Percentiles rank a stretch among this genome's conserved stretches.
phyloP scores from a whole-genome alignment of 805 yeast genomes.

The Millerozyma acaciae region DNA sequence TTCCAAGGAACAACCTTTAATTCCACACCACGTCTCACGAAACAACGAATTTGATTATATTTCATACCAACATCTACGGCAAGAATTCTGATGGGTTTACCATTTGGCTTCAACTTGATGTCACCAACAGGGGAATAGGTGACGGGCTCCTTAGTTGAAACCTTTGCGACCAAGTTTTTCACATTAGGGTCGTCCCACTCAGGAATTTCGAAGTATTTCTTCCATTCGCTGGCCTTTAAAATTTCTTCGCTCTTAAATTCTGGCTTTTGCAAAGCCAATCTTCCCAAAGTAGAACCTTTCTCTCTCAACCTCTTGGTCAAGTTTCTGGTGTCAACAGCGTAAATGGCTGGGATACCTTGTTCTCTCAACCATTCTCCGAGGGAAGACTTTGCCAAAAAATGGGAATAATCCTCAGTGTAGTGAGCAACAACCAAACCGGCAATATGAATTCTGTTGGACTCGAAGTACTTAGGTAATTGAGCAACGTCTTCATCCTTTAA shows the following conservation, averaged over 20 bases:
- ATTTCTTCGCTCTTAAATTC: slow-evolving; percentile 27
- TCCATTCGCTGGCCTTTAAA: slow-evolving; percentile 46
- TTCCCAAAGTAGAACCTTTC: slow-evolving; percentile 89
- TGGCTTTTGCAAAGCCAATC: slow-evolving; percentile 62
- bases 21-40: slow-evolving; percentile 94
- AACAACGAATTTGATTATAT: slow-evolving; percentile 95
- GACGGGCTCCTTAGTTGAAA: slow-evolving; percentile 73
- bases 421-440: slow-evolving; percentile 97
- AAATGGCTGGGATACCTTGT: slow-evolving; percentile 91
- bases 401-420: slow-evolving; percentile 94
- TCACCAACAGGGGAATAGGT: slow-evolving; percentile 67
- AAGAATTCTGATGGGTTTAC: slow-evolving; percentile 74
- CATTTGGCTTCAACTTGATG: slow-evolving; percentile 56
- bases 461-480: slow-evolving; percentile 85
- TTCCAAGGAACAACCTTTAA: slow-evolving; percentile 94
- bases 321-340: slow-evolving; percentile 96
- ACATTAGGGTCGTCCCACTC: slow-evolving; percentile 93
- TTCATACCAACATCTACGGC: slow-evolving; percentile 98
- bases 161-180: slow-evolving; percentile 87
- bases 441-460: slow-evolving; percentile 86
- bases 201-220: slow-evolving; percentile 60
- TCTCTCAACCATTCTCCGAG: slow-evolving; percentile 91
- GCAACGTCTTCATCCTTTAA: slow-evolving; percentile 63
- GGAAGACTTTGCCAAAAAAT: slow-evolving; percentile 87
- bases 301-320: slow-evolving; percentile 91